These are phyloP conservation scores for Pseudogymnoascus sp. DNA, from an alignment of 2,329 filamentous ascomycete genomes.

Conservation along the genomic window DNA sequence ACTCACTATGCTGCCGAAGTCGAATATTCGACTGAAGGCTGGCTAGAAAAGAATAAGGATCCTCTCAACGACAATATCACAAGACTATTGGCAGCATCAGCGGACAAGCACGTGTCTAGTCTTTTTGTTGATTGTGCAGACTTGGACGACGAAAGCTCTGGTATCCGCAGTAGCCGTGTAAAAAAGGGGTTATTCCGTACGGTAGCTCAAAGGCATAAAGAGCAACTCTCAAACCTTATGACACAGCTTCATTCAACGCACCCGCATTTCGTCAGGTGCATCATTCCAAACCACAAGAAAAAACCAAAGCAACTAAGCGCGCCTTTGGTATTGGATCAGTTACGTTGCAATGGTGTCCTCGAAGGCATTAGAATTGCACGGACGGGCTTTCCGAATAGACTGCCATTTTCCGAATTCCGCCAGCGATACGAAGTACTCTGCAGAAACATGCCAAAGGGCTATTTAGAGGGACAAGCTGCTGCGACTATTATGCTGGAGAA, in stretches of 20 bases:
- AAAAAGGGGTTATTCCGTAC: constrained; percentile 97
- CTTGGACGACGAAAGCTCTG: constrained; percentile 62
- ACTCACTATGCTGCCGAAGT: constrained; percentile 98
- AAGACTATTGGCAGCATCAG: constrained; percentile 73
- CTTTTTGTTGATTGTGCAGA: constrained; percentile 88
- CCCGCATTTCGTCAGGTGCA: constrained; percentile 96
- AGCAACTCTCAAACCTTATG: constrained; percentile 97
- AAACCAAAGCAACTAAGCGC: constrained; percentile 86
- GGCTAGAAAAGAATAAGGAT: constrained; percentile 99
- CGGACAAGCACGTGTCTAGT: constrained; percentile 71
- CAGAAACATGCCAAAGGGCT: constrained; percentile 77
- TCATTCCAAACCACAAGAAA: constrained; percentile 97
- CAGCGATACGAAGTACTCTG: constrained; percentile 95
- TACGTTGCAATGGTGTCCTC: constrained; percentile 98
- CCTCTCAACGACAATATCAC: constrained; percentile 96
- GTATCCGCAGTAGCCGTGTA: constrained; percentile 65
- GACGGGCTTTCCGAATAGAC: constrained; percentile 90
- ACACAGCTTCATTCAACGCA: constrained; percentile 88
- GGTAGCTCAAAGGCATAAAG: constrained; percentile 93
- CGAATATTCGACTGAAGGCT: constrained; percentile 89
- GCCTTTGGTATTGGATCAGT: constrained; percentile 86
- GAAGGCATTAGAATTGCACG: constrained; percentile 96
- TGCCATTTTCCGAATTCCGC: constrained; percentile 88
- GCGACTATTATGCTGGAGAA: constrained; percentile 84
- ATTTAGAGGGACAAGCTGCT: constrained; percentile 81